A percentile compares a stretch with the other conserved stretches of the same genome.
Conservation (phyloP, 805 yeast species). For the Saccharomycopsis sp. region DNA sequence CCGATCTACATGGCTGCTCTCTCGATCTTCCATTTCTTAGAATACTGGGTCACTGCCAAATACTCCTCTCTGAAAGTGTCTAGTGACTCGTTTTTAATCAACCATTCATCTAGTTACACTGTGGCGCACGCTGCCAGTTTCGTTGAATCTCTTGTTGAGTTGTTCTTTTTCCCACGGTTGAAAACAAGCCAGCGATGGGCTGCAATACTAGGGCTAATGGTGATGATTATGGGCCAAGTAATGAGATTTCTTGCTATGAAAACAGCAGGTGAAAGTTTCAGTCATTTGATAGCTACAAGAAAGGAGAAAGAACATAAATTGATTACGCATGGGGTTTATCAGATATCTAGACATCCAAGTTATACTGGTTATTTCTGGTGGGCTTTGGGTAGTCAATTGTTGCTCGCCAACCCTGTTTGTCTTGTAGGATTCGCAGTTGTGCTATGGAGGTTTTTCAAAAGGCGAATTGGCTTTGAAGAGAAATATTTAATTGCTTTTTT, state of each 20-base stretch:
- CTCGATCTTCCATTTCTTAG: conserved; percentile 69
- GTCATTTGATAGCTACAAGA: conserved; percentile 61
- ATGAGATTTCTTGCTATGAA: conserved; percentile 75
- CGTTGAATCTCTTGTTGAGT: conserved; percentile 42
- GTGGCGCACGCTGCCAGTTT: conserved; percentile 52
- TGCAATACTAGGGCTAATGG: conserved; percentile 36
- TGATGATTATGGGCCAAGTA: conserved; percentile 55
- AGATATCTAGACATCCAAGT: conserved; percentile 73
- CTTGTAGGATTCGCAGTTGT: conserved; percentile 45
- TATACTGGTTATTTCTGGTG: conserved; percentile 90
- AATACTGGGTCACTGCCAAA: conserved; percentile 71
- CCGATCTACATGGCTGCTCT: conserved; percentile 46
- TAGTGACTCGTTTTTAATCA: conserved; percentile 60
- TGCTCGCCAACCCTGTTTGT: conserved; percentile 61
- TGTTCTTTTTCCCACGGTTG: conserved; percentile 33
- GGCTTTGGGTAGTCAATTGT: conserved; percentile 80
- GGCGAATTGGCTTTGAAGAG: conserved; percentile 71
- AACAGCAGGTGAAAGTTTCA: conserved; percentile 80
- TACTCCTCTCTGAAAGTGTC: conserved; percentile 63
- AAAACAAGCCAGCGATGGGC: conserved; percentile 23
- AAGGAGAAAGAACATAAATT: conserved; percentile 52
- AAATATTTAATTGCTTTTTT: conserved; percentile 56
- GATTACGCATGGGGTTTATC: conserved; percentile 70
- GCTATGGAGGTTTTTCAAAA: conserved; percentile 61
- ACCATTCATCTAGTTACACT: conserved; percentile 54